phyloP scores from a whole-genome alignment of 768 basidiomycete species.

The Termitomyces bulborhizus region DNA sequence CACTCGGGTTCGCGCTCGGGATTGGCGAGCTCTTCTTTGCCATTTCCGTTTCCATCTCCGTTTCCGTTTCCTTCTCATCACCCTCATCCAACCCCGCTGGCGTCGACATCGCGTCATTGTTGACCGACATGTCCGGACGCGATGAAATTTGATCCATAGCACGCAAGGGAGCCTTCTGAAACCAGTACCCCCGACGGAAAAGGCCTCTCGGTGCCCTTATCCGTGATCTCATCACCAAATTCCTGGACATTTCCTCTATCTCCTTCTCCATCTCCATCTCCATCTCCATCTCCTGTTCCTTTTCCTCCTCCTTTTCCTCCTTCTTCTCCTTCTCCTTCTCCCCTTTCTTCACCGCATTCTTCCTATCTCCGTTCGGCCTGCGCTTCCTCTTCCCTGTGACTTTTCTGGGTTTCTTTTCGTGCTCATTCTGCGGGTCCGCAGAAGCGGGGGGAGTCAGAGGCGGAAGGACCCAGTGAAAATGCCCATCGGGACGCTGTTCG shows the following conservation, averaged over 20 bases:
- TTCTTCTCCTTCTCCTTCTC: neutral
- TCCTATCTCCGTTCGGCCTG: neutral
- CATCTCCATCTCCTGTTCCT: too few relatives aligned
- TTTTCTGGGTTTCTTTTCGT: neutral
- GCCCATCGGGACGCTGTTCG: neutral
- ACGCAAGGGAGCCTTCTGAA: too few relatives aligned
- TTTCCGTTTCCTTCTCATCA: neutral
- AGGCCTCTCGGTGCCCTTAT: too few relatives aligned
- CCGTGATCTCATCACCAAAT: neutral
- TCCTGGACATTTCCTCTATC: neutral
- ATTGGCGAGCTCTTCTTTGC: neutral
- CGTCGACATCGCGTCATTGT: too few relatives aligned
- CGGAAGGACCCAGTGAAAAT: constrained; percentile 1
- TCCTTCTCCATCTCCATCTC: too few relatives aligned
- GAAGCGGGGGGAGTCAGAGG: neutral
- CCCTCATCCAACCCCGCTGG: too few relatives aligned
- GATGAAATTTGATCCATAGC: too few relatives aligned
- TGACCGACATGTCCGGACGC: too few relatives aligned
- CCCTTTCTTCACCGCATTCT: too few relatives aligned
- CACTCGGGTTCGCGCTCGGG: neutral
- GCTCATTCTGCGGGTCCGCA: too few relatives aligned
- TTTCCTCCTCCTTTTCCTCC: neutral
- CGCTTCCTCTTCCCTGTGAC: neutral
- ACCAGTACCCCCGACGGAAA: too few relatives aligned
- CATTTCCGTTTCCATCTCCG: neutral